Conservation (phyloP, 805 yeast genomes). For the Candida coleopterorum region DNA sequence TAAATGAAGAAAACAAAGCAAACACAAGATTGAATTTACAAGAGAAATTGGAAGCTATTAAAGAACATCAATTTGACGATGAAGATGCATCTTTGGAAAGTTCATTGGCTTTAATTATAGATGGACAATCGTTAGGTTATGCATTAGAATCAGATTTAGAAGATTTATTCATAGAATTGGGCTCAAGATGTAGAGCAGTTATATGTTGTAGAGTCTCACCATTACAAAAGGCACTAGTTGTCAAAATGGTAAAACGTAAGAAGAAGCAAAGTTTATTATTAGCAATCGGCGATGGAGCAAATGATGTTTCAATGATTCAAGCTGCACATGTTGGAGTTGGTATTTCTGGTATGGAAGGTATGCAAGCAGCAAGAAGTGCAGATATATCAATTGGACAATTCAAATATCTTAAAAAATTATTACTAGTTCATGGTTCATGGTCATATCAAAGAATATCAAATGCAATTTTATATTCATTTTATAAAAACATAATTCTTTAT, state of each 20-base stretch:
- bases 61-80: constrained; percentile 57
- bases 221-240: constrained; percentile 92
- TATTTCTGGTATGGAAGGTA: constrained; percentile 98
- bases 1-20: constrained; percentile 79
- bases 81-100: constrained; percentile 57
- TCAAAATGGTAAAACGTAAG: constrained; percentile 84
- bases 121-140: constrained; percentile 84
- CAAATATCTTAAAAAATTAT: constrained; percentile 72
- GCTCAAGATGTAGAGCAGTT: constrained; percentile 88
- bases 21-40: constrained; percentile 70
- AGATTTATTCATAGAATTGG: constrained; percentile 71
- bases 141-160: constrained; percentile 83
- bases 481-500: constrained; percentile 91
- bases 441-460: constrained; percentile 90
- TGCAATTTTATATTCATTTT: constrained; percentile 90
- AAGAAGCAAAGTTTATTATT: constrained; percentile 64
- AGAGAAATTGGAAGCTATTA: constrained; percentile 72
- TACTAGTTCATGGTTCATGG: constrained; percentile 97
- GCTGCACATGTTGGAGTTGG: constrained; percentile 99
- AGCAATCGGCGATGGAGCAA: constrained; percentile 99
- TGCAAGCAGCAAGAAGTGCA: constrained; percentile 98
- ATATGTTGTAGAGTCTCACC: constrained; percentile 98
- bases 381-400: constrained; percentile 97
- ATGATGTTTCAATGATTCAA: constrained; percentile 98
- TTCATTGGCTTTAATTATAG: constrained; percentile 85